Base-by-base conservation (phyloP, 306 rosid species). In the Fragaria nilgerrensis region DNA sequence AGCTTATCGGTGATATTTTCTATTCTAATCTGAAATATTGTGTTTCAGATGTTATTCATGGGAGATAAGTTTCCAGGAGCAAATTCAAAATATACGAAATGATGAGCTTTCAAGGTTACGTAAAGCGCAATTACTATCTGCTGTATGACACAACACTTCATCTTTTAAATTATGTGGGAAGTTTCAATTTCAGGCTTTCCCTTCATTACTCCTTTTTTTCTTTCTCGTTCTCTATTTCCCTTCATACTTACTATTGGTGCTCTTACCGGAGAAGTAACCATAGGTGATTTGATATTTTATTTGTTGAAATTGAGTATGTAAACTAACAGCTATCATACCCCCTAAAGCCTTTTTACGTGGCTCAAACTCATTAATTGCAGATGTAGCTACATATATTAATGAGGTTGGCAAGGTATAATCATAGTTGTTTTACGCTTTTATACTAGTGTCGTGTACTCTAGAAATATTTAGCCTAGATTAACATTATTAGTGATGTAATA, bases 31-130 rank as follows among this genome's bases (percentile, higher is more conserved):
- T 82, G 79, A 83, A 47, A 68, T 72, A 77, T 77, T 53, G 74
- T 81, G 47, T 85, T 84, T 73, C 89, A 92, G 98, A 87, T 90
- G 96, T 82, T 94, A 90, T 82, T 93, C 98, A 53, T 94, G 97
- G 98, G 96, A 92, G 79, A 82, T 86, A 76, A 94, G 97, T 86
- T 92, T 94, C 80, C 88, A 87, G 29, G 77, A 88, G 66, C 89
- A 87, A 84, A 84, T 90, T 76, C 96, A 86, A 85, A 81, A 82
- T 79, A 84, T 90, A 78, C 81, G 98, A 52, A 63, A 86, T 69
- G 84, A 90, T 5, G 97, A 92, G 80, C 85, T 94, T 16, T 79
- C 89, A 20, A 90, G 92, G 87, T 83, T 94, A 70, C 88, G 91
- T 43, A 86, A 83, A 87, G 96, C 94, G 12, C 93, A 88, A 66